These are phyloP conservation scores for Actinomortierella ambigua DNA, from an alignment of 371 early-diverging fungal species.

Conservation along the genomic window DNA sequence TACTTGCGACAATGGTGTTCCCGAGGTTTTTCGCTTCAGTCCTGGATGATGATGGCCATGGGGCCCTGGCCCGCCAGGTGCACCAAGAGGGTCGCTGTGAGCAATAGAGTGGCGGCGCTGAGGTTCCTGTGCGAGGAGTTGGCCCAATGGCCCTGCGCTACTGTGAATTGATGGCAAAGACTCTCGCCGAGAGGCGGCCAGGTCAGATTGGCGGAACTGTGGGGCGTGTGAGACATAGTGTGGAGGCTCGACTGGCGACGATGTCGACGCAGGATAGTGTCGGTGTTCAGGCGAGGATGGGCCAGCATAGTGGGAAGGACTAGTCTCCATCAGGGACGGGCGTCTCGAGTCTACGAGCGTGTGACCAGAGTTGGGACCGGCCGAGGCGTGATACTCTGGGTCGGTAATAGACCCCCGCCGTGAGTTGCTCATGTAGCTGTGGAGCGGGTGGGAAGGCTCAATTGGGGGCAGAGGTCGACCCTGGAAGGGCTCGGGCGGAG, in stretches of 20 bases:
- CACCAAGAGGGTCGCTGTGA: constrained; percentile 44
- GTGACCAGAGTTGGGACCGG: no score
- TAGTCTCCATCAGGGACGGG: no score
- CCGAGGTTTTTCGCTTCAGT: constrained; percentile 34
- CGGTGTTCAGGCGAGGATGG: no score
- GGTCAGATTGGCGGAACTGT: constrained; percentile 19
- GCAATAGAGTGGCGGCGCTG: constrained; percentile 66
- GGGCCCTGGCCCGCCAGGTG: constrained; percentile 10
- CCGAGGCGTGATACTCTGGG: constrained; percentile 16
- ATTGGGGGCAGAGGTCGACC: constrained; percentile 36
- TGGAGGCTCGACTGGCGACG: no score
- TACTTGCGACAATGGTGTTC: constrained; percentile 43
- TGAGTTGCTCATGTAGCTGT: constrained; percentile 39
- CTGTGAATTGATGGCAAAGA: constrained; percentile 49
- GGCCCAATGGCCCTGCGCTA: constrained; percentile 26
- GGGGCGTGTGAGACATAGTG: no score
- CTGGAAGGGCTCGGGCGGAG: constrained; percentile 30
- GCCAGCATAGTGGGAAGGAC: no score
- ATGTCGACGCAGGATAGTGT: no score
- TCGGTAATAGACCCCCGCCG: constrained; percentile 32
- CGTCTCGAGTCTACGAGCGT: no score
- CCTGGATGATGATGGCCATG: constrained; percentile 12
- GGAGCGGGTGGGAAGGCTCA: constrained; percentile 42
- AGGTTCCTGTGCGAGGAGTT: constrained; percentile 49
- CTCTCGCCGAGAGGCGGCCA: constrained; percentile 41